Base-by-base conservation (phyloP, 345 rosid species). In the Psidium friedrichsthalianum region DNA sequence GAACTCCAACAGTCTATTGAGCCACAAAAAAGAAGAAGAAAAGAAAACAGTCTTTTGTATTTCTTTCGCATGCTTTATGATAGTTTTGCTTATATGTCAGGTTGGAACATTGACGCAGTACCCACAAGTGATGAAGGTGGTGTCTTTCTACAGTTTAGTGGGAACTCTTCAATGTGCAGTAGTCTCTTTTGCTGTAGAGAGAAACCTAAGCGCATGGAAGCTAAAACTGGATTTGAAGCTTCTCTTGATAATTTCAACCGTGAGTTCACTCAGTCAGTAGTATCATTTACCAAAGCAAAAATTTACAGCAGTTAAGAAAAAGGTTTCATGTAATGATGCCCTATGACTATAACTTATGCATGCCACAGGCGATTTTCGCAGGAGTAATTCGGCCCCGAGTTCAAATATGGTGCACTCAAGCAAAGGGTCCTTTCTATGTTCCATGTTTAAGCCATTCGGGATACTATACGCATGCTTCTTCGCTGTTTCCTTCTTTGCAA, bases 401-500 rank as follows among this genome's bases (percentile, higher is more conserved):
- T 84, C 96, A 95, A 16, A 59, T 93, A 11, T 89, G 88, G 86
- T 91, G 91, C 83, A 82, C 92, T 18, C 84, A 88, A 54, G 87
- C 69, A 89, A 96, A 93, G 88, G 98, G 97, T 74, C 92, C 93
- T 84, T 87, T 87, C 57, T 94, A 94, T 82, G 95, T 93, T 85
- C 92, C 81, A 85, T 95, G 93, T 94, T 94, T 86, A 95, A 93
- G 89, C 98, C 97, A 36, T 93, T 95, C 82, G 95, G 97, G 86
- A 91, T 93, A 47, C 86, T 92, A 51, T 95, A 92, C 87, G 97
- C 96, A 5, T 89, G 93, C 49, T 59, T 91, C 84, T 93, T 95
- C 18, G 96, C 95, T 18, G 87, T 89, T 53, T 82, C 85, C 89
- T 96, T 96, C 95, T 96, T 95, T 83, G 92, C 90, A 57, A 93